phyloP scores from a whole-genome alignment of 2,329 filamentous ascomycete species.

The Alternaria brassicicola region DNA sequence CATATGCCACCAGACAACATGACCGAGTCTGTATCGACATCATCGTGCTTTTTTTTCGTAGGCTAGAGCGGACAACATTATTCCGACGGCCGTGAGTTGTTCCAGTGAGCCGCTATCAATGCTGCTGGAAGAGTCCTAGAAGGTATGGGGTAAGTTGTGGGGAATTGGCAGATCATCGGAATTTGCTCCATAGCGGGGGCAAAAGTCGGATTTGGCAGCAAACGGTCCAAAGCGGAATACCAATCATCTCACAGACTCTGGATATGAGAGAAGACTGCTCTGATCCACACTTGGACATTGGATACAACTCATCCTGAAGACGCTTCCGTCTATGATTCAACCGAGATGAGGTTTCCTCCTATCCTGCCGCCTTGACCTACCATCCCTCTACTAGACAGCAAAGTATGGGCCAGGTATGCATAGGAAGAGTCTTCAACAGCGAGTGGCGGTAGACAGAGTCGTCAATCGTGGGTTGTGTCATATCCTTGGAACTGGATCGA shows the following conservation, averaged over 20 bases:
- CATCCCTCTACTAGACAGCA: background rate
- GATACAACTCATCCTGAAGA: background rate
- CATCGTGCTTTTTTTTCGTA: background rate
- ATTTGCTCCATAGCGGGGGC: background rate
- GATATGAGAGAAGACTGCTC: background rate
- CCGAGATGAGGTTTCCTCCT: background rate
- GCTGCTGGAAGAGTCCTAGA: background rate
- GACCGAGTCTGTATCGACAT: background rate
- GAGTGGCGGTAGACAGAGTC: background rate
- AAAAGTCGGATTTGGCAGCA: background rate
- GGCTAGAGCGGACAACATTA: background rate
- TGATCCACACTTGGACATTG: background rate
- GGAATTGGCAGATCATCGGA: constrained; percentile 4
- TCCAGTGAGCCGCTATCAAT: background rate
- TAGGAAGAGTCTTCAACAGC: background rate
- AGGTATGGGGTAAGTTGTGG: constrained; percentile 4
- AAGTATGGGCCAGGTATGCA: background rate
- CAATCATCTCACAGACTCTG: background rate
- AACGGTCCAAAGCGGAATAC: background rate
- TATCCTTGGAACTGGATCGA: background rate
- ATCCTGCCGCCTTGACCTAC: background rate
- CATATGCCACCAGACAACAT: background rate
- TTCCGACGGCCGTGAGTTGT: constrained; percentile 8
- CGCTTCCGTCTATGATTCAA: background rate
- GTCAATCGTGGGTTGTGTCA: background rate